These are phyloP conservation scores for Emericellopsis terricola DNA, from an alignment of 495 filamentous ascomycete species.

Conservation along the genomic window DNA sequence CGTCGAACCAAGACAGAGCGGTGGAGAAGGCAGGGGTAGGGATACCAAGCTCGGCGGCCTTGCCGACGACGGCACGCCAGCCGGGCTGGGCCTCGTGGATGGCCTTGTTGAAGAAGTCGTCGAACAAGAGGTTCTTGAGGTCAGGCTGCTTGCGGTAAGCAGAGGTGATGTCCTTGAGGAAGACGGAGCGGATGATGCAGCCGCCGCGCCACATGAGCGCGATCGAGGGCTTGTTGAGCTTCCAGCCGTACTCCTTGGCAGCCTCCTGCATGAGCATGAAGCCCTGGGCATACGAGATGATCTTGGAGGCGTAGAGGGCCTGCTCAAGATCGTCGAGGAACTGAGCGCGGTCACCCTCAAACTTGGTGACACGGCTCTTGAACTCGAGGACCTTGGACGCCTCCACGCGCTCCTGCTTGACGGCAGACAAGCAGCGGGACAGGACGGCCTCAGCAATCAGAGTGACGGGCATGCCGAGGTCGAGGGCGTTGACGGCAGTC, in stretches of 20 bases:
- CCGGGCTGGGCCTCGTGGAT: slow-evolving; percentile 91
- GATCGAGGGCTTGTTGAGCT: slow-evolving; percentile 99
- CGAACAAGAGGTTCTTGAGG: slow-evolving; percentile 93
- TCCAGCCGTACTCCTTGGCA: slow-evolving; percentile 89
- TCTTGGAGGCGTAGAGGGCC: slow-evolving; percentile 97
- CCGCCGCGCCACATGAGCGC: slow-evolving; percentile 99
- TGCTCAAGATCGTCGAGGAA: slow-evolving; percentile 96
- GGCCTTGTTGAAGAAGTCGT: slow-evolving; percentile 98
- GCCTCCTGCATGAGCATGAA: slow-evolving; percentile 99
- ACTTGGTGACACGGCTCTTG: slow-evolving; percentile 51
- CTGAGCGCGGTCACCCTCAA: slow-evolving; percentile 75
- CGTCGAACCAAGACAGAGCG: slow-evolving; percentile 93
- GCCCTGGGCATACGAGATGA: slow-evolving; percentile 97
- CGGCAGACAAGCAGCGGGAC: slow-evolving; percentile 76
- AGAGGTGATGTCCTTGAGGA: slow-evolving; percentile 97
- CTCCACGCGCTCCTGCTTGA: slow-evolving; percentile 83
- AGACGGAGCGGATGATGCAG: slow-evolving; percentile 99
- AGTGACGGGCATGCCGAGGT: slow-evolving; percentile 97
- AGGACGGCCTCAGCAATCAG: slow-evolving; percentile 96
- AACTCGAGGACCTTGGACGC: slow-evolving; percentile 59
- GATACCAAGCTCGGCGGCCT: slow-evolving; percentile 83
- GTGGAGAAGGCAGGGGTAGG: slow-evolving; percentile 92
- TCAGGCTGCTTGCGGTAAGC: slow-evolving; percentile 91
- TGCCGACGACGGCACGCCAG: slow-evolving; percentile 88
- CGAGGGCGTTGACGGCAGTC: slow-evolving; percentile 97